Base-by-base conservation (phyloP, 2,329 filamentous ascomycete genomes). In the Fusarium sp. region DNA sequence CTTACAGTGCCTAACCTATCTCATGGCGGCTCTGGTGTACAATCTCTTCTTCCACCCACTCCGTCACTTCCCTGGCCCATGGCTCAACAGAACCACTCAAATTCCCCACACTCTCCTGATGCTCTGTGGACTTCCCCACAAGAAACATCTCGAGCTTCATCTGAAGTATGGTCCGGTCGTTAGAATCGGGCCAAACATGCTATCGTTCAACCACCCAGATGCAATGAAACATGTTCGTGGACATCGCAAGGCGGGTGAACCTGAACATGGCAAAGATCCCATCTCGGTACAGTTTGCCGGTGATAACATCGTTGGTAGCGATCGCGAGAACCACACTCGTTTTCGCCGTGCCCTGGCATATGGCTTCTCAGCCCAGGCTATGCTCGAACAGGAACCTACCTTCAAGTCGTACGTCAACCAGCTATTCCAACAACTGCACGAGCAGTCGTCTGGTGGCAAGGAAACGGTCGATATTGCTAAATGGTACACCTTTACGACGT, bases 221-320 rank as follows among this genome's bases (percentile, higher is more conserved):
- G 60, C 32, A 16, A 53, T 53, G 60, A 48, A 63, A 13, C 56
- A 63, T 14, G 30, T 60, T 5, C 55, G 46, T 1, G 60, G 60
- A 9, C 60, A 63, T 18, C 46, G 60, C 3, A 60, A 54, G 34
- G 16, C 18, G 1, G 60, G 60, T 7, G 49, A 30, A 3, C 11
- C 40, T 12, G 60, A 63, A 37, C 58, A 63, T 7, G 20, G 32
- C 1, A 60, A 63, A 14, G 60, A 63, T 1, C 56, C 56, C 5
- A 40, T 42, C 3, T 24, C 40, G 10, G 47, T 34, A 1, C n/a
- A 18, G 1, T 41, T 29, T 0, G 46, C 52, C 12, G 42, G 47
- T 1, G 32, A 61, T 13, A 63, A 54, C 10, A 47, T 63, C 7
- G 24, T 63, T 1, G 47, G 56, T 1, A 48, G 47, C 8, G 34